phyloP scores from a whole-genome alignment of 345 rosid species.

The Populus deltoides region DNA sequence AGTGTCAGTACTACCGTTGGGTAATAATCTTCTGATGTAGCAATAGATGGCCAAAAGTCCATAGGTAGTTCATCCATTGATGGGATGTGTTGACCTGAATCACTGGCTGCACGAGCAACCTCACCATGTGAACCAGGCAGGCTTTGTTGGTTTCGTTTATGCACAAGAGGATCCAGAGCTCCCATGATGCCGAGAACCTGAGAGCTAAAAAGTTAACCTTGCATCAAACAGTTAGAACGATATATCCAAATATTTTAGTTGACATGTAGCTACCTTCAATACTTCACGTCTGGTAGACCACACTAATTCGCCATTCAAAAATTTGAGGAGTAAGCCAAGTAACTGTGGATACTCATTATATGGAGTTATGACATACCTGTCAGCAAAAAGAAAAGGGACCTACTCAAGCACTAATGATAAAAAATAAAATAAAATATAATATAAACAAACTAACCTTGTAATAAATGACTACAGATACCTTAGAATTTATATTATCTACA shows the following conservation, averaged over 20 bases:
- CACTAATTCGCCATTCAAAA: conserved; percentile 89
- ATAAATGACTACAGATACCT: background rate
- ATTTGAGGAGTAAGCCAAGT: conserved; percentile 89
- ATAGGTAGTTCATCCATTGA: conserved; percentile 77
- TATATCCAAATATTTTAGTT: conserved; percentile 16
- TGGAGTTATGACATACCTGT: conserved; percentile 93
- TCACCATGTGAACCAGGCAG: conserved; percentile 85
- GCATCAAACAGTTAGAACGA: conserved; percentile 21
- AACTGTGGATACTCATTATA: conserved; percentile 87
- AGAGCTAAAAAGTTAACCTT: conserved; percentile 21
- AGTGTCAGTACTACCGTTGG: conserved; percentile 60
- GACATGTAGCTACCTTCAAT: conserved; percentile 63
- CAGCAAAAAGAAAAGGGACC: conserved; percentile 1
- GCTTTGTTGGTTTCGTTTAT: conserved; percentile 81
- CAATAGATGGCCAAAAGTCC: conserved; percentile 93
- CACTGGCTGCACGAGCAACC: conserved; percentile 80
- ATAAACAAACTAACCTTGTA: background rate
- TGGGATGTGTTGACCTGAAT: conserved; percentile 91
- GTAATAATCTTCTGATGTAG: conserved; percentile 94
- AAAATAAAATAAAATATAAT: no score
- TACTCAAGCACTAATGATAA: background rate
- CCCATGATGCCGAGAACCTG: conserved; percentile 99
- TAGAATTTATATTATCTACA: background rate
- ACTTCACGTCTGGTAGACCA: conserved; percentile 99
- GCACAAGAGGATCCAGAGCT: conserved; percentile 94